Conservation (phyloP, 257 asterid species). For the Capsicum rhomboideum region DNA sequence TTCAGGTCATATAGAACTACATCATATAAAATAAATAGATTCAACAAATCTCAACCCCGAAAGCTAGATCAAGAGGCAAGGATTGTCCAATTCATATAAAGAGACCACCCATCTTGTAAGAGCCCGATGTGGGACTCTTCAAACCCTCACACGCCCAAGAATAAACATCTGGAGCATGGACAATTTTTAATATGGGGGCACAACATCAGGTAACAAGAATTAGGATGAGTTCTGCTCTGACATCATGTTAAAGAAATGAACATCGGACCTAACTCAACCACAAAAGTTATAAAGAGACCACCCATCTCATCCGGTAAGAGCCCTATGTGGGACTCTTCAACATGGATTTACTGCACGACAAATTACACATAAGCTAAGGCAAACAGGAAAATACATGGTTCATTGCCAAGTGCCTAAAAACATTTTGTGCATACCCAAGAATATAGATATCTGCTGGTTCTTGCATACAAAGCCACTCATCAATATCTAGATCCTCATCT, state of each 20-base stretch:
- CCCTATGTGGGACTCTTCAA: background rate
- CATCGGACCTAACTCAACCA: too few relatives aligned
- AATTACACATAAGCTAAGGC: background rate
- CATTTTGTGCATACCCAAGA: slow-evolving; percentile 50
- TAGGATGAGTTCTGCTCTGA: too few relatives aligned
- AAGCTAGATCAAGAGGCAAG: background rate
- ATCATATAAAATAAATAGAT: background rate
- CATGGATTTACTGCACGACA: background rate
- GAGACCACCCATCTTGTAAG: too few relatives aligned
- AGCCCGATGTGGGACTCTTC: background rate
- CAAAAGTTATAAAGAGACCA: too few relatives aligned
- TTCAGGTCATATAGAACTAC: background rate
- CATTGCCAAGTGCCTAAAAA: background rate
- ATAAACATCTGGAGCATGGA: too few relatives aligned
- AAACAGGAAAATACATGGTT: background rate
- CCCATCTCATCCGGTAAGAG: too few relatives aligned
- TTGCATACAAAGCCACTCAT: slow-evolving; percentile 81
- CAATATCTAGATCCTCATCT: slow-evolving; percentile 59
- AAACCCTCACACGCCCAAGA: too few relatives aligned
- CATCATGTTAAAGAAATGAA: too few relatives aligned
- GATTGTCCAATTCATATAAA: too few relatives aligned
- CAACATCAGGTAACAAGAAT: too few relatives aligned
- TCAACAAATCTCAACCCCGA: background rate
- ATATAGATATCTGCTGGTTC: slow-evolving; percentile 77
- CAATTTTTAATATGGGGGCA: too few relatives aligned